Evolutionary conservation across 2,329 filamentous ascomycete species (phyloP), one percentile per base, ranked within the genome.

Genomic region (Reticulascus tulasneorum): DNA sequence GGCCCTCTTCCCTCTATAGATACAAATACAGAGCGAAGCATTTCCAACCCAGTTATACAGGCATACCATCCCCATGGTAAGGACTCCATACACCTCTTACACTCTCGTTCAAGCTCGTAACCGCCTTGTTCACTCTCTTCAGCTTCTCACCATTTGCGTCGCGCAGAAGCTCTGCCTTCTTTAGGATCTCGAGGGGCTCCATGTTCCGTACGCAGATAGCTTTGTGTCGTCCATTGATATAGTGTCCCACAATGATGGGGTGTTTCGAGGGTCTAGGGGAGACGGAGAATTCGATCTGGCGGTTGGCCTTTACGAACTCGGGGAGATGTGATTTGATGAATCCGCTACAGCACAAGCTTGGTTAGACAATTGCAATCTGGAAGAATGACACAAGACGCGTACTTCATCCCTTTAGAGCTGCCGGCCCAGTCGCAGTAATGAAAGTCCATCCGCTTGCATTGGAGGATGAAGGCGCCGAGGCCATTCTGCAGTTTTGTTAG

Each of bases 371-470:
- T 23, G 16, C n/a, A 27, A 1, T 9, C 9, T 27, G n/a, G 8
- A 3, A 19, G 16, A 23, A 15, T 37, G 29, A 39, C 35, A 21
- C 31, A 6, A 12, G 10, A 16, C 15, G 22, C 41, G 11, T 73
- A 93, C 86, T 94, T 93, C 89, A 97, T 96, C 58, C 93, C 93
- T 55, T 71, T 80, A 23, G 91, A 97, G 62, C 87, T 94, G 46
- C 90, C 93, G 39, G 86, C 87, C 79, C 85, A 90, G 74, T 97
- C 89, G 72, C 93, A 97, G 71, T 95, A 98, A 69, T 94, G 86
- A 58, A 98, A 87, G 62, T 95, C 87, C 62, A 98, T 73, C 58
- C 84, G 86, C 73, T 88, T 94, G 80, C 93, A 98, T 71, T 95
- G 91, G 40, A 96, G 79, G 64, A 98, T 87, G 72, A 97, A 97